Evolutionary conservation across 2,329 filamentous ascomycete genomes (phyloP).

Genomic region (Nectriaceae sp.): DNA sequence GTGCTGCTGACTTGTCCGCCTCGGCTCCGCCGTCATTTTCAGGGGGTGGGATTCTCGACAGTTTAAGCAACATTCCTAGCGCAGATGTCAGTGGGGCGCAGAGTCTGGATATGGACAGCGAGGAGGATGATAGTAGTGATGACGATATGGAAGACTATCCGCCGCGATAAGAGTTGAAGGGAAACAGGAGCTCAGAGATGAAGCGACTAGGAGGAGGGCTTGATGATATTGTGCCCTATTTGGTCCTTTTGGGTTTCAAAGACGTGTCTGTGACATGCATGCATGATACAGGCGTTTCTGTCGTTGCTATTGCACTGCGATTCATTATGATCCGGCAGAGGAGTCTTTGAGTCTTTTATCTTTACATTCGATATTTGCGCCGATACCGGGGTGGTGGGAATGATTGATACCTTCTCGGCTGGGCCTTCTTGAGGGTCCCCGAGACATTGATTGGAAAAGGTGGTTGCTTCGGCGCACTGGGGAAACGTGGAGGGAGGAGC

Average conservation of each 20-base stretch:
- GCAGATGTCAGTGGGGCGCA: conserved; percentile 52
- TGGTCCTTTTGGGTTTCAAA: conserved; percentile 13
- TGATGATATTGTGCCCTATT: not conserved
- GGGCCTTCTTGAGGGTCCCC: conserved; percentile 21
- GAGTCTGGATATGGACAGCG: conserved; percentile 51
- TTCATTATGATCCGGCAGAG: conserved; percentile 24
- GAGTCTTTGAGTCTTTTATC: conserved; percentile 28
- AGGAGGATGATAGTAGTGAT: conserved; percentile 54
- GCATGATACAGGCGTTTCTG: conserved; percentile 32
- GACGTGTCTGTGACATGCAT: conserved; percentile 17
- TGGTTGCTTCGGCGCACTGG: not conserved
- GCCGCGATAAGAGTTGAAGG: conserved; percentile 23
- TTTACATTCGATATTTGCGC: conserved; percentile 19
- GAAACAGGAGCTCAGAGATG: not conserved
- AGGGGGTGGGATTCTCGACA: conserved; percentile 39
- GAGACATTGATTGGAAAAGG: conserved; percentile 14
- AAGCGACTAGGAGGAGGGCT: not conserved
- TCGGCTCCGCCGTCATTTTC: conserved; percentile 34
- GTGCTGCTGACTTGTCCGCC: conserved; percentile 48
- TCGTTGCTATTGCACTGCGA: conserved; percentile 25
- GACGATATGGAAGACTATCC: conserved; percentile 55
- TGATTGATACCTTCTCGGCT: conserved; percentile 27
- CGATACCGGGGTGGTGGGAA: conserved; percentile 15
- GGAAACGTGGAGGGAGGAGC: conserved; percentile 13
- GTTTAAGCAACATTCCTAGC: conserved; percentile 47